Evolutionary conservation across 2,329 filamentous ascomycete species (phyloP).

Genomic region (Trichoderma sp.): DNA sequence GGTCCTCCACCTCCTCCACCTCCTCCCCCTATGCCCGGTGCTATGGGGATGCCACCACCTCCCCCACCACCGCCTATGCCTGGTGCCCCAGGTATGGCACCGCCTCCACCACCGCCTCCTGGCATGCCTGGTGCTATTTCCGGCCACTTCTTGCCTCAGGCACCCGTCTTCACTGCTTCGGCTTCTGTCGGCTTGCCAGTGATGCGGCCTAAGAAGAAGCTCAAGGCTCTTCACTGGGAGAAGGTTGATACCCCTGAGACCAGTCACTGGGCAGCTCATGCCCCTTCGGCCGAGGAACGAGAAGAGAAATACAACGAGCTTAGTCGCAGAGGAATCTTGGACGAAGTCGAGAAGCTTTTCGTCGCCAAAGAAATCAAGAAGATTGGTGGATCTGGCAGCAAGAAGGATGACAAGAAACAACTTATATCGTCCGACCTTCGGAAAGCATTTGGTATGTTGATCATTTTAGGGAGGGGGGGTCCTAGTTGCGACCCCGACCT

Average conservation of each 20-base stretch:
- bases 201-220: slow-evolving; percentile 94
- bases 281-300: slow-evolving; percentile 79
- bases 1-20: slow-evolving; percentile 42
- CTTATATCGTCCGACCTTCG: slow-evolving; percentile 88
- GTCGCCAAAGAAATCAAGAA: slow-evolving; percentile 95
- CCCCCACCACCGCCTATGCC: slow-evolving; percentile 42
- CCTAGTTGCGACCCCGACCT: neutral
- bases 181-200: slow-evolving; percentile 68
- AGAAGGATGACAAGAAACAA: slow-evolving; percentile 95
- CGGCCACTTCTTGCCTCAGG: slow-evolving; percentile 71
- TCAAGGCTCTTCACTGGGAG: slow-evolving; percentile 99
- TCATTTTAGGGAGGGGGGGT: neutral
- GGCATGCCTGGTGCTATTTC: slow-evolving; percentile 67
- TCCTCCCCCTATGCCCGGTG: slow-evolving; percentile 47
- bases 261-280: slow-evolving; percentile 87
- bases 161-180: slow-evolving; percentile 52
- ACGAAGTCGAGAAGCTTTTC: slow-evolving; percentile 97
- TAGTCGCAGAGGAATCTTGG: slow-evolving; percentile 88
- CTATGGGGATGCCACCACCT: slow-evolving; percentile 27
- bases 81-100: slow-evolving; percentile 37
- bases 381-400: slow-evolving; percentile 66
- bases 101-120: slow-evolving; percentile 55
- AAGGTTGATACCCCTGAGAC: slow-evolving; percentile 91
- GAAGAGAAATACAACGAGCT: slow-evolving; percentile 96
- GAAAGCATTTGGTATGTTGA: slow-evolving; percentile 68